Percentiles rank a stretch among this genome's conserved stretches.
Evolutionary conservation across 148 eudicot species (phyloP).

Genomic region (Rhododendron ferrugineum): DNA sequence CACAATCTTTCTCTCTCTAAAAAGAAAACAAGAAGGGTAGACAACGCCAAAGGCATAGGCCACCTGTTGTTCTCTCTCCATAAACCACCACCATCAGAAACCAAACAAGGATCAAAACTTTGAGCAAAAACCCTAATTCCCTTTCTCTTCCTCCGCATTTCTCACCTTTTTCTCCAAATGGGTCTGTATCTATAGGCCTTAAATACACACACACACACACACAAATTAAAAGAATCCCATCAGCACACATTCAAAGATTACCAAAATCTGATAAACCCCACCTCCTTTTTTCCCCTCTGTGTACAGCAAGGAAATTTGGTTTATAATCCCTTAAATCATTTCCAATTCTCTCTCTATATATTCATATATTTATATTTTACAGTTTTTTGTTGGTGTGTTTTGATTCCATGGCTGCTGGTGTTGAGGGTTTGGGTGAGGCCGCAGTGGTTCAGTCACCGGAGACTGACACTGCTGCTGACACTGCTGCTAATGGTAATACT

Average conservation of each 20-base stretch:
- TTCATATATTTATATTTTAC: background rate
- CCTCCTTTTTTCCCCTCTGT: conserved; percentile 13
- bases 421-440: conserved; percentile 39
- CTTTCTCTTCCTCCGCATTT: conserved; percentile 12
- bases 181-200: conserved; percentile 19
- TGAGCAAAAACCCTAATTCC: conserved; percentile 18
- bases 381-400: conserved; percentile 6
- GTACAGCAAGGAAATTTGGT: background rate
- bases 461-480: conserved; percentile 20
- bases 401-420: conserved; percentile 38
- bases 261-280: conserved; percentile 10
- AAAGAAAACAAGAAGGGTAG: background rate
- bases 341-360: background rate
- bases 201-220: background rate
- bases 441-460: conserved; percentile 44
- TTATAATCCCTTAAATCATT: background rate
- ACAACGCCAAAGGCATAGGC: conserved; percentile 12
- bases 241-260: conserved; percentile 1
- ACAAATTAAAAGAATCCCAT: background rate
- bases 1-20: background rate
- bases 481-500: background rate
- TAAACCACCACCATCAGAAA: conserved; percentile 21
- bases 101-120: conserved; percentile 10
- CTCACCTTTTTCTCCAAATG: conserved; percentile 14
- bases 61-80: conserved; percentile 15